Base-by-base conservation (phyloP, 169 alveolate genomes). In the Eimeria brunetti region DNA sequence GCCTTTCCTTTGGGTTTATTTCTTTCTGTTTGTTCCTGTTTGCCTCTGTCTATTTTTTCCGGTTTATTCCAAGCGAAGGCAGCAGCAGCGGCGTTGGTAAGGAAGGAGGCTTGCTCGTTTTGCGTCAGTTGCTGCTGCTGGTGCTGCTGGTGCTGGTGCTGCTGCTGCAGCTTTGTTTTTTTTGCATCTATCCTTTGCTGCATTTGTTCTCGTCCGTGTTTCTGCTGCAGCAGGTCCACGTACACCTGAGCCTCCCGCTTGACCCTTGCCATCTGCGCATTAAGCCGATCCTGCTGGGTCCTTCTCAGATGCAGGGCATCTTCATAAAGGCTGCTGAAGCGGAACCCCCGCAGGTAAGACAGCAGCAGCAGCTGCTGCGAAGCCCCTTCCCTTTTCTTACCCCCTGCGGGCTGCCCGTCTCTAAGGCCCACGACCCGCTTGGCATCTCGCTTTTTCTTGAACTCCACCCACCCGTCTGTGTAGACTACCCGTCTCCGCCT, bases 401-500 rank as follows among this genome's bases (percentile, higher is more conserved):
- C 75, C 12, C 75, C 75, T n/a, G 53, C n/a, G 7, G 75, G 51
- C 27, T 81, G 53, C 30, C 90, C 75, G 36, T 81, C 11, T 53
- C 18, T 53, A 2, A 81, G n/a, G 2, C 24, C 51, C 64, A 81
- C 90, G 27, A 81, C 53, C 20, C 30, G 64, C 36, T 81, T 81
- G 27, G 90, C 90, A 27, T 81, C 9, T 53, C 30, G 16, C 73
- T 81, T 81, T 53, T 56, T 81, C 36, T 64, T 46, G 64, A 5
- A 81, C 30, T 81, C 90, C 27, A 81, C 53, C 90, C 90, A 81
- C 36, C 75, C 90, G 20, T 80, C 88, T n/a, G 88, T 80, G 46
- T 41, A 80, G 14, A 80, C 56, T 22, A 22, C 75, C 75, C 90
- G 30, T 16, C 14, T 30, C 75, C 53, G 30, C 30, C 9, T 46